Percentiles rank a stretch among this genome's conserved stretches.
Evolutionary conservation across 169 alveolate species (phyloP).

Genomic region (Plasmodium malariae): DNA sequence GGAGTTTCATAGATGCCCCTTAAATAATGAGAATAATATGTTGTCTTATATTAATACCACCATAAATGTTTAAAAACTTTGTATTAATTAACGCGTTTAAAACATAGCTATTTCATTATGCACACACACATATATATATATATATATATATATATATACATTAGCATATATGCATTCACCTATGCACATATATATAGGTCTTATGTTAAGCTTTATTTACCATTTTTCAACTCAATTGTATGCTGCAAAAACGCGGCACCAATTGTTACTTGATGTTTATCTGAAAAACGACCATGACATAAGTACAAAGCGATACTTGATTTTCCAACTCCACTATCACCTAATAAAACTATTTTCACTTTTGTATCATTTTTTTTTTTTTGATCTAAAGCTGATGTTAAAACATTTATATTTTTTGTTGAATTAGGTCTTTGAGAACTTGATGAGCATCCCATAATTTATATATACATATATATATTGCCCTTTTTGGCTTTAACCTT

Average conservation of each 20-base stretch:
- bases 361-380: conserved; percentile 67
- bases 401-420: conserved; percentile 38
- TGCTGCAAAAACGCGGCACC: conserved; percentile 93
- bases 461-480: conserved; percentile 17
- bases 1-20: conserved; percentile 87
- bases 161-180: not conserved
- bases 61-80: too few species aligned
- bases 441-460: conserved; percentile 77
- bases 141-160: not conserved
- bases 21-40: not conserved
- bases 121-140: not conserved
- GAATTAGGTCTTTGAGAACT: conserved; percentile 41
- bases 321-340: conserved; percentile 94
- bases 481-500: not conserved
- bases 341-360: conserved; percentile 91
- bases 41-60: not conserved
- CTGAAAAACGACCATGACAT: conserved; percentile 91
- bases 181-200: not conserved
- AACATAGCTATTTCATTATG: not conserved
- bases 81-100: not conserved
- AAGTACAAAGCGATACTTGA: conserved; percentile 90
- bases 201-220: conserved; percentile 27
- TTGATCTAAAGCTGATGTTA: conserved; percentile 17
- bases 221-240: conserved; percentile 82
- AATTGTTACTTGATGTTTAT: conserved; percentile 91